A percentile compares a stretch with the other conserved stretches of the same genome.
Evolutionary conservation across 2,329 filamentous ascomycete genomes (phyloP).

Genomic region (Apiospora phragmitis): DNA sequence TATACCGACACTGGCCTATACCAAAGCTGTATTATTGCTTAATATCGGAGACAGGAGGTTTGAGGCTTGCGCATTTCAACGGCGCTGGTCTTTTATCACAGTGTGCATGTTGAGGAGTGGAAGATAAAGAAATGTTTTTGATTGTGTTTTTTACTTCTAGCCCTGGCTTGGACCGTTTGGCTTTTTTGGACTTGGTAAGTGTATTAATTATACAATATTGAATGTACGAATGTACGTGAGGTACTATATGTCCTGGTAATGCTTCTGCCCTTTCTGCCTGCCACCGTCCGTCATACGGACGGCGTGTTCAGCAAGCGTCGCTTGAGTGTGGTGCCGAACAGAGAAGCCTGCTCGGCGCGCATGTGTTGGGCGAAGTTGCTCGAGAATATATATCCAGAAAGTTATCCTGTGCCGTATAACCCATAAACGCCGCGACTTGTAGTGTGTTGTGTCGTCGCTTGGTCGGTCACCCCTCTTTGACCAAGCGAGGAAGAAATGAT

Average conservation of each 20-base stretch:
- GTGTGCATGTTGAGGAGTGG: not conserved
- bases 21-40: not conserved
- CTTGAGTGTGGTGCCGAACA: not conserved
- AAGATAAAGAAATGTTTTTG: not conserved
- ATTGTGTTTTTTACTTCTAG: not conserved
- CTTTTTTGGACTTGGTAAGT: not conserved
- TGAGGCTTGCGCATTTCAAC: not conserved
- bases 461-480: not conserved
- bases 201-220: constrained; percentile 16
- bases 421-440: constrained; percentile 2
- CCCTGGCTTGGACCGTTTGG: not conserved
- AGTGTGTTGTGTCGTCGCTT: constrained; percentile 6
- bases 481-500: constrained; percentile 9
- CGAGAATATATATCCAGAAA: constrained; percentile 5
- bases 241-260: constrained; percentile 7
- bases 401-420: constrained; percentile 5
- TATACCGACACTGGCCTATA: not conserved
- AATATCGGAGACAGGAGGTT: not conserved
- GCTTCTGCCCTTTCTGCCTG: not conserved
- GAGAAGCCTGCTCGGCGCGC: constrained; percentile 1
- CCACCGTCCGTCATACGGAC: not conserved
- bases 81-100: not conserved
- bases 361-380: not conserved
- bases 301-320: not conserved
- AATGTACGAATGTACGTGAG: constrained; percentile 11